These are phyloP conservation scores for Chalara sp. DNA, from an alignment of 2,329 filamentous ascomycete genomes.

Conservation along the genomic window DNA sequence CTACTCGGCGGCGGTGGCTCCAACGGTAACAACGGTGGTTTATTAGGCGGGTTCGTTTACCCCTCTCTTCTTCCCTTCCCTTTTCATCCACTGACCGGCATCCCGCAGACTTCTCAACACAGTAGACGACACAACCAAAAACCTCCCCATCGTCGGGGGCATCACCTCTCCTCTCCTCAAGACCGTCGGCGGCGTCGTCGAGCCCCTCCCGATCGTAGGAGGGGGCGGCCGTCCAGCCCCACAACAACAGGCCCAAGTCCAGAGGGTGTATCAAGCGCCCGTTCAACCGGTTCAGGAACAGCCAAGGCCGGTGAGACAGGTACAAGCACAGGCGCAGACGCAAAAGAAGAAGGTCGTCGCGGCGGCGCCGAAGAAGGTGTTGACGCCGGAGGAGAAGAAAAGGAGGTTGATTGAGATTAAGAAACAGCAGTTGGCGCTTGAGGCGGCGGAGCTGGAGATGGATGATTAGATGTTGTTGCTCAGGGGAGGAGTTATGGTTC, in stretches of 20 bases:
- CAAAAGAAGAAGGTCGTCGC: too few relatives aligned
- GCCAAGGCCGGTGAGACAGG: not conserved
- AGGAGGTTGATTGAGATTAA: slow-evolving; percentile 15
- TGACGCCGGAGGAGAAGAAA: slow-evolving; percentile 19
- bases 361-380: slow-evolving; percentile 6
- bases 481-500: too few relatives aligned
- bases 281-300: slow-evolving; percentile 3
- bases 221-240: not conserved
- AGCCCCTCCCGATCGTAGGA: slow-evolving; percentile 17
- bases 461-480: slow-evolving; percentile 3
- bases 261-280: not conserved
- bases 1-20: not conserved
- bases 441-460: slow-evolving; percentile 18
- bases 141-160: slow-evolving; percentile 15
- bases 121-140: slow-evolving; percentile 20
- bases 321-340: slow-evolving; percentile 1
- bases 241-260: too few relatives aligned
- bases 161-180: slow-evolving; percentile 19
- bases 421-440: slow-evolving; percentile 17
- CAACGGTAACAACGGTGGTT: not conserved
- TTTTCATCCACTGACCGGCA: not conserved
- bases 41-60: not conserved
- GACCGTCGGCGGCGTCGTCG: slow-evolving; percentile 21
- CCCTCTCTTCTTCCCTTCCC: not conserved
- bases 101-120: slow-evolving; percentile 13